These are phyloP conservation scores for Teratosphaeria pseudoeucalypti DNA, from an alignment of 2,329 filamentous ascomycete species.

Conservation along the genomic window DNA sequence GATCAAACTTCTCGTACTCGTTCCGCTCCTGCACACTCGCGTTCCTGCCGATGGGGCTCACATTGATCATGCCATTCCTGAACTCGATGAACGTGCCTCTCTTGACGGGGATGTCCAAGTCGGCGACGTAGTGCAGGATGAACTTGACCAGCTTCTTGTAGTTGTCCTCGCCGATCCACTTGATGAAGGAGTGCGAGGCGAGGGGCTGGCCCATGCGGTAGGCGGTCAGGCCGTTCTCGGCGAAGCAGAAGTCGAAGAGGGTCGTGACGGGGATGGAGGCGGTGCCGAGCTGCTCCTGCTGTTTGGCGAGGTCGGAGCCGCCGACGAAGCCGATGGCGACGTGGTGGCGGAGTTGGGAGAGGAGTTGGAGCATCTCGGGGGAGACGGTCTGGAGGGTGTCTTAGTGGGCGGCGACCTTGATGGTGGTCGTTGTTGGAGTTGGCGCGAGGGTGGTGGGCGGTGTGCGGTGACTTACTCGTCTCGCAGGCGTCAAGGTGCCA, in stretches of 20 bases:
- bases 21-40: constrained; percentile 69
- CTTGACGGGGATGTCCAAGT: constrained; percentile 76
- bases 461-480: constrained; percentile 48
- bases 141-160: constrained; percentile 72
- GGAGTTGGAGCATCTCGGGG: constrained; percentile 72
- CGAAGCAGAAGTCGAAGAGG: constrained; percentile 96
- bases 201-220: constrained; percentile 72
- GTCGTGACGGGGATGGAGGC: constrained; percentile 58
- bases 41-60: constrained; percentile 76
- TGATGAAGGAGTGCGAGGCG: constrained; percentile 75
- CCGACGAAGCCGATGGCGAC: constrained; percentile 87
- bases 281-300: constrained; percentile 87
- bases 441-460: background rate
- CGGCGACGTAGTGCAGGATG: constrained; percentile 71
- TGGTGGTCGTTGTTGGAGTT: background rate
- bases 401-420: constrained; percentile 2
- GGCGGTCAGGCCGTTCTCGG: constrained; percentile 91
- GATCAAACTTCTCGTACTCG: constrained; percentile 75
- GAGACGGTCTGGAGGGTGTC: constrained; percentile 38
- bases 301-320: constrained; percentile 83
- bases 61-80: constrained; percentile 84
- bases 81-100: constrained; percentile 78
- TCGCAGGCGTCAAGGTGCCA: constrained; percentile 74
- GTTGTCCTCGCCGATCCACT: constrained; percentile 75
- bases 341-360: constrained; percentile 72